Evolutionary conservation across 805 yeast species (phyloP).

Genomic region (Alloascoidea africana): DNA sequence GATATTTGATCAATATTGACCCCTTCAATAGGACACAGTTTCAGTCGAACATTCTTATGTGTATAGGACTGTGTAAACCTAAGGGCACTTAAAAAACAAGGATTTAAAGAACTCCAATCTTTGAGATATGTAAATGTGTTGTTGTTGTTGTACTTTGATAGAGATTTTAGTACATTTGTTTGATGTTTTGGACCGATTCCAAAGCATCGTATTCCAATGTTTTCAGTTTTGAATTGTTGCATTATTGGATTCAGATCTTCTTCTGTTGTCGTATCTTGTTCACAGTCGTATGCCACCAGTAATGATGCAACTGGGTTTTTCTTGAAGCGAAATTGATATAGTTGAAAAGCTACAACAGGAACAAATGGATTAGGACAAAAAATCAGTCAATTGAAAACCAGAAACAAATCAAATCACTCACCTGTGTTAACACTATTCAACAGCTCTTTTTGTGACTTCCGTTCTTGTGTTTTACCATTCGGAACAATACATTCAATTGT

Average conservation of each 20-base stretch:
- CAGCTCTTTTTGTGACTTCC: not conserved
- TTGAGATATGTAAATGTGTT: not conserved
- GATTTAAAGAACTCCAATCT: not conserved
- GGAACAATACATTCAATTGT: not conserved
- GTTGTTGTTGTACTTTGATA: not conserved
- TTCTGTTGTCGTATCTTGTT: not conserved
- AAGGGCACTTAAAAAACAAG: too few relatives aligned
- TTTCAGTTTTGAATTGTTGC: not conserved
- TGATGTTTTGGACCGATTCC: constrained; percentile 1
- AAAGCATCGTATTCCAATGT: not conserved
- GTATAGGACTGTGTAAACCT: not conserved
- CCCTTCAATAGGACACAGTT: not conserved
- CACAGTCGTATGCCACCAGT: not conserved
- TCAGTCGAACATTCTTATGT: not conserved
- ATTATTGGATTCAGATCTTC: not conserved
- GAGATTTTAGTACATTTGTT: not conserved
- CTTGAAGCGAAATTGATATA: not conserved
- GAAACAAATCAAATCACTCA: not conserved
- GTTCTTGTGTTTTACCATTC: not conserved
- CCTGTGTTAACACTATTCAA: not conserved
- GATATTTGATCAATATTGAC: not conserved
- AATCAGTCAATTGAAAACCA: not conserved
- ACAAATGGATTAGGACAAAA: not conserved
- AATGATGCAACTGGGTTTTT: constrained; percentile 1
- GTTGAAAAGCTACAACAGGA: not conserved